Evolutionary conservation across 2,329 filamentous ascomycete species (phyloP), one percentile per base, ranked within the genome.

Genomic region (Colletotrichum navitas): DNA sequence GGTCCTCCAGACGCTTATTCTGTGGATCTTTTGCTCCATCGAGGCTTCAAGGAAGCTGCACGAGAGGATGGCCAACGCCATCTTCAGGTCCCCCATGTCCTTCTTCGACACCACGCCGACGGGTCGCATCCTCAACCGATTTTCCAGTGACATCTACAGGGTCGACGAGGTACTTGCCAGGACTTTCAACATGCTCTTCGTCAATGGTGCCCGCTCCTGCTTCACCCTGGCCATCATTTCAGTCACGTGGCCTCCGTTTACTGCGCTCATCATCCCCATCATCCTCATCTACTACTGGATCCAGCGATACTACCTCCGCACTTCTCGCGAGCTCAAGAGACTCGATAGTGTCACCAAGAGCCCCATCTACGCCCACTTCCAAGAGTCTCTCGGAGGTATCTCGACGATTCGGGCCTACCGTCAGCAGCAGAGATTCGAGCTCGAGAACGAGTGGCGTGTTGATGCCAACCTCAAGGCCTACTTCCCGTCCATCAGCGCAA

Each of bases 1-100:
- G 3, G 94, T 98, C 52, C 79, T 97, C 39, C 96, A 98, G 82
- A 98, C 95, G 7, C 85, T 99, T 76, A 94, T 99, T 74, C 86
- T 99, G 36, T 99, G 96, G 96, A 98, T 99, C 75, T 98, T 99
- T 84, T 99, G 97, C 84, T 98, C 96, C 5, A 99, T 99, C 74
- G 96, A 99, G 90, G 96, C 96, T 62, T 98, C 95, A 26, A 90
- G 96, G 74, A 99, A 98, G 84, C 87, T 99, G 68, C 96, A 99
- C 80, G 96, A 98, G 83, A 89, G 94, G 74, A 98, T 99, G 96
- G 95, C 95, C 54, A 96, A 93, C 77, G 94, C 96, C 24, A 98
- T 98, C 76, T 99, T 99, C 87, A 90, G 96, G 75, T 97, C 94
- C 47, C 97, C 96, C 66, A 99, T 99, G 96, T 96, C 91, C 76